Base-by-base conservation (phyloP, 2,329 filamentous ascomycete genomes). In the Balansia obtecta region DNA sequence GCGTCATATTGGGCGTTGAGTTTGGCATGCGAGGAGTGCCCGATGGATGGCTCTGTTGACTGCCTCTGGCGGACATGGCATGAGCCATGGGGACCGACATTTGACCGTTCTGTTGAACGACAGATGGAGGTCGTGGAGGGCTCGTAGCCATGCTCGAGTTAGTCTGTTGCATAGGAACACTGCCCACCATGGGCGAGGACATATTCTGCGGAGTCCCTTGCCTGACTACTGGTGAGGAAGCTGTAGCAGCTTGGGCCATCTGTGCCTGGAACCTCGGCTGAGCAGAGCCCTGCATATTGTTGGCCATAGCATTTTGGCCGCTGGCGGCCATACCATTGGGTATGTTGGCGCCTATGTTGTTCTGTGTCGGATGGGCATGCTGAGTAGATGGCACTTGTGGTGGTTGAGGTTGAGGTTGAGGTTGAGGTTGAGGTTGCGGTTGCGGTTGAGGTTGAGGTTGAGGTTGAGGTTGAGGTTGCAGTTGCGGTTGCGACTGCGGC, bases 141-240 rank as follows among this genome's bases (percentile, higher is more conserved):
- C 83, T 87, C 48, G 73, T 79, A 18, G 80, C 82, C 73, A 86
- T 82, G 57, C 75, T 83, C 1, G 83, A 85, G 46, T 76, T 79
- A 30, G 79, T 80, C 37, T 75, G 73, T 54, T 83, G 79, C 81
- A 85, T 85, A 0, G 78, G 68, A 27, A 77, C 76, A 37, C 75
- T 75, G 42, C 72, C 72, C n/a, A 80, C 74, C 72, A 79, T 82
- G 9, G 81, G 82, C 1, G 81, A 84, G 5, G 81, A 83, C 68
- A 79, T 76, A 51, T 76, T 79, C 50, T 81, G 79, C 12, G 81
- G 81, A 1, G 80, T 84, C 20, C 76, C 77, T 57, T 85, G 80
- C 13, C 78, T 73, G 20, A 77, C 65, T 51, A 81, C 70, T 0
- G 86, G 86, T n/a, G 86, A 88, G 9, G 82, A 82, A 1, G 80